A percentile compares a stretch with the other conserved stretches of the same genome.
phyloP scores from a whole-genome alignment of 2,329 filamentous ascomycete genomes.

The Erysiphe pulchra region DNA sequence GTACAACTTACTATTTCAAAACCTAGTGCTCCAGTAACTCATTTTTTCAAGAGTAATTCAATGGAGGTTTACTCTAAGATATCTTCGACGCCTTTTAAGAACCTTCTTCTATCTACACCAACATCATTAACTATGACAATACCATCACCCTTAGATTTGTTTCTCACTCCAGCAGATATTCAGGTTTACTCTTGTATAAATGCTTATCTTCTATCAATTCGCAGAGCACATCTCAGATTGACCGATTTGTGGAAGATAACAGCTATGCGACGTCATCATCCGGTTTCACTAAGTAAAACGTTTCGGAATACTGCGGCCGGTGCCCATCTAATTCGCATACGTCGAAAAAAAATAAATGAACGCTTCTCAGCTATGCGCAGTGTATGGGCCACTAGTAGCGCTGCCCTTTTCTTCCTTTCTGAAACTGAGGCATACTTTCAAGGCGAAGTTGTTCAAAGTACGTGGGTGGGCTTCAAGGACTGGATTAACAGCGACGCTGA shows the following conservation, averaged over 20 bases:
- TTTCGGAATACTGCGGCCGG: conserved; percentile 34
- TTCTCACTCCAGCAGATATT: conserved; percentile 52
- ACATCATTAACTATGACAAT: conserved; percentile 47
- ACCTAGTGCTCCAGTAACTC: conserved; percentile 6
- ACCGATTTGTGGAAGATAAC: conserved; percentile 72
- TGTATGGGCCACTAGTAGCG: conserved; percentile 74
- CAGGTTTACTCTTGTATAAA: conserved; percentile 65
- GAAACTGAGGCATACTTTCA: conserved; percentile 78
- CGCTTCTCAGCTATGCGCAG: conserved; percentile 47
- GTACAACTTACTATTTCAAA: conserved; percentile 40
- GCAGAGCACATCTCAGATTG: conserved; percentile 62
- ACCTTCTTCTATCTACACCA: conserved; percentile 57
- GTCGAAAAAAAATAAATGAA: conserved; percentile 35
- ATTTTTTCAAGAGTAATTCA: not conserved
- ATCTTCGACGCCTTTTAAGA: conserved; percentile 36
- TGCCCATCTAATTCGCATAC: conserved; percentile 29
- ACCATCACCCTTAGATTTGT: conserved; percentile 61
- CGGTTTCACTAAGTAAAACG: conserved; percentile 39
- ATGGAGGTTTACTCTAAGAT: conserved; percentile 3
- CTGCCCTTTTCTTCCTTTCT: conserved; percentile 68
- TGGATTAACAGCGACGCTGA: conserved; percentile 31
- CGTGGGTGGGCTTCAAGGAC: conserved; percentile 52
- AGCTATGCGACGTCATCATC: conserved; percentile 50
- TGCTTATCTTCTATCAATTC: conserved; percentile 63
- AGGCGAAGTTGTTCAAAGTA: conserved; percentile 58